These are phyloP conservation scores for Fomitopsis betulina DNA, from an alignment of 1,284 basidiomycete genomes.

Conservation along the genomic window DNA sequence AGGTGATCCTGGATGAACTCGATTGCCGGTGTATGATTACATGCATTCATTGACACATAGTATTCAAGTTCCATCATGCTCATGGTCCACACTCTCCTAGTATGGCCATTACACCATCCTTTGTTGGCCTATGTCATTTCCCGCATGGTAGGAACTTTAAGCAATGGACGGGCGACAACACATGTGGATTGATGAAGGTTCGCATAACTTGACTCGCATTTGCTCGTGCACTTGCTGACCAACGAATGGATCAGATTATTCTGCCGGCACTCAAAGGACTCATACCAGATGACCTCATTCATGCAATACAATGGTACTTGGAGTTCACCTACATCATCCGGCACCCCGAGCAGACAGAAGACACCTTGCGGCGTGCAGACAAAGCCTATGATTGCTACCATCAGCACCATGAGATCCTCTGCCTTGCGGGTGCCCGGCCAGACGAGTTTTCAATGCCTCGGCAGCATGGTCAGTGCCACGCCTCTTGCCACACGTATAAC, in stretches of 20 bases:
- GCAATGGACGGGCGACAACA: constrained; percentile 22
- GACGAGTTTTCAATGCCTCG: constrained; percentile 10
- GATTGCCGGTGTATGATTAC: constrained; percentile 15
- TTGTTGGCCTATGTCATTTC: constrained; percentile 15
- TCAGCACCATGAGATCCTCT: constrained; percentile 9
- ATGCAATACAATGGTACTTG: constrained; percentile 10
- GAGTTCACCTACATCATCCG: constrained; percentile 14
- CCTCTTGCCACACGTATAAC: constrained; percentile 15
- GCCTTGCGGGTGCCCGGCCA: neutral
- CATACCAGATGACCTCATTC: constrained; percentile 17
- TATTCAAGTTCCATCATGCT: too few relatives aligned
- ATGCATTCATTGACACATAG: neutral
- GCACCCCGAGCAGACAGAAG: neutral
- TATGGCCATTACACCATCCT: constrained; percentile 10
- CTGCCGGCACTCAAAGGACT: constrained; percentile 18
- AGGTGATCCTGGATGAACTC: constrained; percentile 10
- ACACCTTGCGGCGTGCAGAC: neutral
- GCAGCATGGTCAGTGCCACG: constrained; percentile 9
- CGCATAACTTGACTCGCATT: too few relatives aligned
- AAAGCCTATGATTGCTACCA: constrained; percentile 9
- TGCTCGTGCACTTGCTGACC: neutral
- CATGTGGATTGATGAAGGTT: constrained; percentile 20
- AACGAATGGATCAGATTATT: neutral
- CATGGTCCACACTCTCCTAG: neutral
- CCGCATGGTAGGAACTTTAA: constrained; percentile 18